Evolutionary conservation across 2,329 filamentous ascomycete species (phyloP), one percentile per base, ranked within the genome.

Genomic region (Aquanectria penicillioides): DNA sequence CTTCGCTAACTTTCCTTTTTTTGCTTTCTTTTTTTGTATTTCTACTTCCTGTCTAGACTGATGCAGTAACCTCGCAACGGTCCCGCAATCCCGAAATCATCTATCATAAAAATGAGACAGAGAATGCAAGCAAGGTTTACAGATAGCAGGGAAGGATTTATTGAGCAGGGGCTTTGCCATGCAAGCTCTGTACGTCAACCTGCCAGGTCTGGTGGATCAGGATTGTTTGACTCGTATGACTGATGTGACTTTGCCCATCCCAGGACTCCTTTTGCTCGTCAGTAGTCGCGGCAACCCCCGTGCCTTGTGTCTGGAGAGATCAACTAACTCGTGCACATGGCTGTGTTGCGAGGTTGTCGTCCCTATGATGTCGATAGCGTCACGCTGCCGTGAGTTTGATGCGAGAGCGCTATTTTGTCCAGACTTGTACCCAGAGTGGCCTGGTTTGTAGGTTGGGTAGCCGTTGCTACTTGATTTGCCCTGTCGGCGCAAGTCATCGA

Each of bases 121-220:
- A 31, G 9, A 26, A 15, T 12, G 9, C 11, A 22, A 33, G 22
- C 4, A 7, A 22, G 6, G 6, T 8, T 15, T 33, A 22, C 4
- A 5, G 18, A 38, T n/a, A n/a, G n/a, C n/a, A n/a, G n/a, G n/a
- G n/a, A n/a, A n/a, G n/a, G 23, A 2, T n/a, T 2, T 25, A 18
- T 40, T 22, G 38, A 29, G 5, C 23, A 12, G 33, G 4, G 6
- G n/a, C 25, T 20, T 38, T 48, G 11, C 57, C 57, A 8, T 58
- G 48, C 48, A 62, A 56, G 13, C 44, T 65, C 57, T 72, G 59
- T 20, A 69, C 43, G n/a, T 72, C 69, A 5, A 72, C 67, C 12
- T 69, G 61, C 70, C 69, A 72, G 15, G 69, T 69, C 52, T 69
- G 69, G 6, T 72, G 65, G 28, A 72, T 70, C 10, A 72, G 55